These are phyloP conservation scores for Penicillium brevicompactum DNA, from an alignment of 2,329 filamentous ascomycete genomes.

Conservation along the genomic window DNA sequence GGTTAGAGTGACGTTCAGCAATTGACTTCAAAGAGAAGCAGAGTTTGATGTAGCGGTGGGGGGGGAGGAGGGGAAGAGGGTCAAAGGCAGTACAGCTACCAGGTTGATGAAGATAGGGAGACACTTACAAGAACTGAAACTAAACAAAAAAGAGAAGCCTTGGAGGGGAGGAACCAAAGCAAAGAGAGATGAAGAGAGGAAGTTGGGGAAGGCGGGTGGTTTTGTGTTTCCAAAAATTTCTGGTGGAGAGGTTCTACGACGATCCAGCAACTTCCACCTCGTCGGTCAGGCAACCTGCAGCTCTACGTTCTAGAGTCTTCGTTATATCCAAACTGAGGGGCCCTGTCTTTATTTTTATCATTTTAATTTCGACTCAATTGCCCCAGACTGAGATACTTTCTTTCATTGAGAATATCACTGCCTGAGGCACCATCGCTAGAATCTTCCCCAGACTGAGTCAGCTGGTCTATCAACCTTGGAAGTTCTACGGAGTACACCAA, in stretches of 20 bases:
- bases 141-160: conserved; percentile 24
- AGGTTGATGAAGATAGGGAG: conserved; percentile 12
- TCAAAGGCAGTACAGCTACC: conserved; percentile 11
- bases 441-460: conserved; percentile 26
- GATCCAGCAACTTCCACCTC: conserved; percentile 44
- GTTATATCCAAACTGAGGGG: neutral
- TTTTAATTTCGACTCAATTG: neutral
- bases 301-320: conserved; percentile 22
- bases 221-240: conserved; percentile 38
- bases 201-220: conserved; percentile 23
- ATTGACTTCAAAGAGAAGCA: conserved; percentile 4
- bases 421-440: conserved; percentile 32
- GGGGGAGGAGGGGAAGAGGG: conserved; percentile 10
- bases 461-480: neutral
- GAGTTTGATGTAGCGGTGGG: conserved; percentile 11
- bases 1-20: conserved; percentile 1
- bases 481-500: too few species aligned
- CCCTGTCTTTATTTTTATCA: neutral
- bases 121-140: conserved; percentile 15
- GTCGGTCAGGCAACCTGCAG: conserved; percentile 25
- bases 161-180: conserved; percentile 21
- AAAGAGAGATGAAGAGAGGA: conserved; percentile 19
- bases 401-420: neutral
- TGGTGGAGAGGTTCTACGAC: conserved; percentile 38
- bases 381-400: neutral